phyloP scores from a whole-genome alignment of 208 protist species.

The Crithidia thermophila region DNA sequence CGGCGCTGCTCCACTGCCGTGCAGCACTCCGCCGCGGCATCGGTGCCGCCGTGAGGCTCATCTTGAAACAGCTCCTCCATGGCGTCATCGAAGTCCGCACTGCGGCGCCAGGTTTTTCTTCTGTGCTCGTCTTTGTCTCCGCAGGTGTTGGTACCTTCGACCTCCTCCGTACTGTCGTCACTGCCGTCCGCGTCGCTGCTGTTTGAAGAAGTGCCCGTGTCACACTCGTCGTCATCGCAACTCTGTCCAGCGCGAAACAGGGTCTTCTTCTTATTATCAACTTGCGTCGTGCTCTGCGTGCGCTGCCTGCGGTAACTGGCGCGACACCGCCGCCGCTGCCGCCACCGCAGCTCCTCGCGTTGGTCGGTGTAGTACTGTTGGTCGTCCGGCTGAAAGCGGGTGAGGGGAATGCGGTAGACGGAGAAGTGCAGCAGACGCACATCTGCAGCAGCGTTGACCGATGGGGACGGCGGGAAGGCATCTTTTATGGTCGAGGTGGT shows the following conservation, averaged over 20 bases:
- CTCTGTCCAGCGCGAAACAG: neutral
- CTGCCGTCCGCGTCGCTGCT: neutral
- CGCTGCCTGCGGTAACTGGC: constrained; percentile 4
- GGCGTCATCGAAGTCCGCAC: neutral
- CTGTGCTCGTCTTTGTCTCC: no score
- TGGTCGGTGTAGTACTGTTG: constrained; percentile 64
- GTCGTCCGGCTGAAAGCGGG: constrained; percentile 49
- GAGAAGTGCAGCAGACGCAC: constrained; percentile 54
- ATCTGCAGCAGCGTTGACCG: constrained; percentile 2
- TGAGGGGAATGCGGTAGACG: constrained; percentile 71
- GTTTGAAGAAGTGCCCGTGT: no score
- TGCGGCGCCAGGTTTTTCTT: neutral
- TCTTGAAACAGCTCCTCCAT: constrained; percentile 1
- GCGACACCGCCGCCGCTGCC: constrained; percentile 30
- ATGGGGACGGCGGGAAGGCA: neutral
- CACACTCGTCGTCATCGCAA: no score
- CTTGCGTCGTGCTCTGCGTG: no score
- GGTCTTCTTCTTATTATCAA: neutral
- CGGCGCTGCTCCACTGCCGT: constrained; percentile 36
- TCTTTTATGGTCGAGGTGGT: neutral
- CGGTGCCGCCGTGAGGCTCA: neutral
- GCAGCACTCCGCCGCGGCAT: constrained; percentile 18
- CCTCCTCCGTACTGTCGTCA: neutral
- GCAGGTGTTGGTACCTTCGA: neutral
- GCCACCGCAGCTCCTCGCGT: constrained; percentile 59